Conservation (phyloP, 805 yeast species). For the Myxozyma melibiosi region DNA sequence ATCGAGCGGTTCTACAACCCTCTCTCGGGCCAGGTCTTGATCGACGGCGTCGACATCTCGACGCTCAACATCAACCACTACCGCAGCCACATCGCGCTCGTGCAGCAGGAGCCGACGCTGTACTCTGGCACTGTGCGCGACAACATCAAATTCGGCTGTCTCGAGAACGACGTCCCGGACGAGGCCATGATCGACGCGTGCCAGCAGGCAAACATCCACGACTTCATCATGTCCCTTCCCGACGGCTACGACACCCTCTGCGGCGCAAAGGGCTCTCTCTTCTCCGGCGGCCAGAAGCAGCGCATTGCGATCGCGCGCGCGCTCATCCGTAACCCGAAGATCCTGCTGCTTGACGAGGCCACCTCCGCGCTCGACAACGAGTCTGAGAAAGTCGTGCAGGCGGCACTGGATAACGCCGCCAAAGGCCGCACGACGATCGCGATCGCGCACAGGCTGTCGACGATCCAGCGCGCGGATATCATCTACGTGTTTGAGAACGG, state of each 20-base stretch:
- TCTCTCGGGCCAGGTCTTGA: slow-evolving; percentile 21
- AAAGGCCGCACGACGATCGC: slow-evolving; percentile 66
- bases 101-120: slow-evolving; percentile 60
- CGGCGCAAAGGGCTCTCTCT: slow-evolving; percentile 52
- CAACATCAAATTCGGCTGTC: slow-evolving; percentile 56
- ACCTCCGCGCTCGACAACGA: slow-evolving; percentile 57
- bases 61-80: slow-evolving; percentile 51
- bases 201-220: slow-evolving; percentile 54
- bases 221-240: slow-evolving; percentile 56
- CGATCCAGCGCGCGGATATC: slow-evolving; percentile 55
- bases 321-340: slow-evolving; percentile 56
- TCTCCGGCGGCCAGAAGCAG: slow-evolving; percentile 69
- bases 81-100: slow-evolving; percentile 60
- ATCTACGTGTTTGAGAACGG: slow-evolving; percentile 60
- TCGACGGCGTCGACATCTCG: slow-evolving; percentile 28
- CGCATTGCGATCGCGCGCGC: slow-evolving; percentile 67
- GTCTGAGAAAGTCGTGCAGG: slow-evolving; percentile 68
- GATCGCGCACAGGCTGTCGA: slow-evolving; percentile 72
- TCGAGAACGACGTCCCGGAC: slow-evolving; percentile 40
- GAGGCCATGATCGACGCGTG: slow-evolving; percentile 49
- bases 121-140: slow-evolving; percentile 81
- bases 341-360: slow-evolving; percentile 61
- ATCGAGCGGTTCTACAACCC: slow-evolving; percentile 43
- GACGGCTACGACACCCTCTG: slow-evolving; percentile 55
- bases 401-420: slow-evolving; percentile 62